Evolutionary conservation across 23 red algal genomes (phyloP).

Genomic region (Gracilaria caudata): DNA sequence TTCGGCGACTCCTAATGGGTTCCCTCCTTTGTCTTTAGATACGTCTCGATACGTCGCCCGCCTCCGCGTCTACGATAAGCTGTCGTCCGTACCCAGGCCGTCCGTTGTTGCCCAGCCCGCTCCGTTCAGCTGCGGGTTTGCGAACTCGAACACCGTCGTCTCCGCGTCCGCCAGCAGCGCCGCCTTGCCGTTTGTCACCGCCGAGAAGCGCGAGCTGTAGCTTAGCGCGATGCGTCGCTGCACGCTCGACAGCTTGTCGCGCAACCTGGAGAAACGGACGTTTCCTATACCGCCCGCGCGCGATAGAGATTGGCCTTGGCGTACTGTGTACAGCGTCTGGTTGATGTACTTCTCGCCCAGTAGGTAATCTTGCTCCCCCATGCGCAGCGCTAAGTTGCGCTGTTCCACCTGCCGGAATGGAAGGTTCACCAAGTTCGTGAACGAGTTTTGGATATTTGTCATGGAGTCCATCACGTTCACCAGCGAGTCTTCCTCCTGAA

Average conservation of each 20-base stretch:
- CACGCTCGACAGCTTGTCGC: not conserved
- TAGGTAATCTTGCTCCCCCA: slow-evolving; percentile 8
- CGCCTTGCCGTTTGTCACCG: slow-evolving; percentile 1
- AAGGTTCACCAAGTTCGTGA: not conserved
- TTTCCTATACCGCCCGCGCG: slow-evolving; percentile 10
- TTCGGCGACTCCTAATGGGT: too few relatives aligned
- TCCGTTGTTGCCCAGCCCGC: slow-evolving; percentile 26
- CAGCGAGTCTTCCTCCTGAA: not conserved
- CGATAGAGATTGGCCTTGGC: not conserved
- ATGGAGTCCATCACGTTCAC: not conserved
- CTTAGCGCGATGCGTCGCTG: slow-evolving; percentile 13
- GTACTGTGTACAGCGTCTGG: slow-evolving; percentile 4
- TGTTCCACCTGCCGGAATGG: not conserved
- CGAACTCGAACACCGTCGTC: slow-evolving; percentile 40
- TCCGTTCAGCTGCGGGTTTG: slow-evolving; percentile 10
- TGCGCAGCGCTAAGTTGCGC: not conserved
- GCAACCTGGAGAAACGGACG: slow-evolving; percentile 21
- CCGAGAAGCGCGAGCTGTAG: slow-evolving; percentile 8
- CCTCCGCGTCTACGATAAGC: not conserved
- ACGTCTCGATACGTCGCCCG: too few relatives aligned
- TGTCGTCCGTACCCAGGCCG: slow-evolving; percentile 13
- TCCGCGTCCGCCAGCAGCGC: not conserved
- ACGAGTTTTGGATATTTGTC: not conserved
- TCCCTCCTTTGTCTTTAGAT: too few relatives aligned
- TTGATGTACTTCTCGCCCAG: not conserved